Base-by-base conservation (phyloP, 495 filamentous ascomycete genomes). In the Poronia punctata region DNA sequence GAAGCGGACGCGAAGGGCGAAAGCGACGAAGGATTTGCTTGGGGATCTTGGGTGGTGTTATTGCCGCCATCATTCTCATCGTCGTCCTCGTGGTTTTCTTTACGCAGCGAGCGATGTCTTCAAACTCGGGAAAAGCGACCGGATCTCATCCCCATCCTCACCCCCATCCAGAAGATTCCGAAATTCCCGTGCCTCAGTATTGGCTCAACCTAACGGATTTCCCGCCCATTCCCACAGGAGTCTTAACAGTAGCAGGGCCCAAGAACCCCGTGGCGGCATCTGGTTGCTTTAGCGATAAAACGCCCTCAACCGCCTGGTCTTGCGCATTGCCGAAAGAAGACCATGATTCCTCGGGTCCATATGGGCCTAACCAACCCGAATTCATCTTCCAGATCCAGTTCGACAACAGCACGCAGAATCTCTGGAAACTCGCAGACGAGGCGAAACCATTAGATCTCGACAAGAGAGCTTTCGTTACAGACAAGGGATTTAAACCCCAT, bases 201-300 rank as follows among this genome's bases (percentile, higher is more conserved):
- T 95, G 83, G 78, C 69, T 93, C 22, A 95, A 93, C 52, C 57
- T 94, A 18, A 93, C 88, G 1, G 79, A 79, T 18, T 94, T 83
- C 47, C 88, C 88, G 23, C 83, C 88, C 0, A 86, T 95, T 41
- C 84, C 83, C 7, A 88, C 84, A 0, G 88, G 88, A 1, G 68
- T 93, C 38, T 68, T 79, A 20, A 93, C 88, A 0, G 72, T 95
- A 19, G 71, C 79, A 2, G 79, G 76, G 2, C 74, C 87, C 2
- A 72, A 81, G 23, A 66, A 78, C 24, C 66, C 73, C 1, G 54
- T 66, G 1, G 62, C 75, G 9, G 70, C 71, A 14, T 74, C 77
- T 3, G 76, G 71, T 4, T 95, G 88, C 46, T 75, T 88, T 17
- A 61, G 63, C 2, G 31, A 17, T 14, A 43, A 35, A 1, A 39